phyloP scores from a whole-genome alignment of 352 stramenopile species.

The Phytophthora quininea region DNA sequence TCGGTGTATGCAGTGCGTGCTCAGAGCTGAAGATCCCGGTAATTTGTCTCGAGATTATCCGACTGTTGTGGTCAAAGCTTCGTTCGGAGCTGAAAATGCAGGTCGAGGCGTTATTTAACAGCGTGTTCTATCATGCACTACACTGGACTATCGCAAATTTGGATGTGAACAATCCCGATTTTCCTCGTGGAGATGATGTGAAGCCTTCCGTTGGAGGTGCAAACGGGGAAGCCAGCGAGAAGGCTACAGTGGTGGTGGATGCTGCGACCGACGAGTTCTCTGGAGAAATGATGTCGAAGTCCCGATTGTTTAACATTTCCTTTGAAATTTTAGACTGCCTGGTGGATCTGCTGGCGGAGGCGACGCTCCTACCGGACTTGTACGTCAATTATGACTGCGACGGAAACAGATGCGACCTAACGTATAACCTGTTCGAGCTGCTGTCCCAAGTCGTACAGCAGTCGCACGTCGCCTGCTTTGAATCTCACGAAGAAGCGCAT shows the following conservation, averaged over 20 bases:
- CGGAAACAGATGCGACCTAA: conserved; percentile 92
- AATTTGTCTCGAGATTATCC: conserved; percentile 65
- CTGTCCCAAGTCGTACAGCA: conserved; percentile 85
- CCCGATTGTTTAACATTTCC: conserved; percentile 65
- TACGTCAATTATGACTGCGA: conserved; percentile 99
- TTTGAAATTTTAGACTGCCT: conserved; percentile 92
- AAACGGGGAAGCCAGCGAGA: conserved; percentile 14
- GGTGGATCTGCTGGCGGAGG: conserved; percentile 96
- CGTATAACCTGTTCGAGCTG: conserved; percentile 94
- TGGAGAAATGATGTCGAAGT: conserved; percentile 51
- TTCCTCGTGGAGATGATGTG: conserved; percentile 47
- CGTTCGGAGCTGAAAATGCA: conserved; percentile 81
- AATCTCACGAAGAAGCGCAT: conserved; percentile 73
- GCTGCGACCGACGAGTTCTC: conserved; percentile 70
- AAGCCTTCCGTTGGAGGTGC: neutral
- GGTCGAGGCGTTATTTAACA: conserved; percentile 75
- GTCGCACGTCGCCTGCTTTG: conserved; percentile 68
- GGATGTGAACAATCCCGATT: conserved; percentile 65
- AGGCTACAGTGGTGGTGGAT: conserved; percentile 42
- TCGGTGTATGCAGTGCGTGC: conserved; percentile 41
- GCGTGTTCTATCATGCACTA: conserved; percentile 69
- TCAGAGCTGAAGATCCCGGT: conserved; percentile 60
- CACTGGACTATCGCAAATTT: conserved; percentile 74
- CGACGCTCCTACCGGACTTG: conserved; percentile 95
- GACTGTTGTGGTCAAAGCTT: conserved; percentile 79